These are phyloP conservation scores for Striga asiatica DNA, from an alignment of 257 asterid genomes.

Conservation along the genomic window DNA sequence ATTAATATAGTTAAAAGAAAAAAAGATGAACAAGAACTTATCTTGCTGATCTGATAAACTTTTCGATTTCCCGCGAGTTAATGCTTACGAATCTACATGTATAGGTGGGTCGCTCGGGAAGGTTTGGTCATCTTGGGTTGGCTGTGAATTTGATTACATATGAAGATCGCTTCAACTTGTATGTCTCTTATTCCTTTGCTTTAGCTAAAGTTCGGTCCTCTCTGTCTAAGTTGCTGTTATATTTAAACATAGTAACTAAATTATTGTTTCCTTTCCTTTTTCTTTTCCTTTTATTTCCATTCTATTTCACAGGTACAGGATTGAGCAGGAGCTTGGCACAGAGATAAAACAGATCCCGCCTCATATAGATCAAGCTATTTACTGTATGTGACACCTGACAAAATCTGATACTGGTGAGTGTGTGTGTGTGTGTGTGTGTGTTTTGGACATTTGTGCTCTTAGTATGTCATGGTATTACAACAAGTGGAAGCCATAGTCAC, in stretches of 20 bases:
- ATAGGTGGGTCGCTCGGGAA: slow-evolving; percentile 48
- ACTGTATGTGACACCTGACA: slow-evolving; percentile 37
- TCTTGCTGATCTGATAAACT: neutral
- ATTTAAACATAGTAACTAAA: neutral
- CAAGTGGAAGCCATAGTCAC: too few species aligned
- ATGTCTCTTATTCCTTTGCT: slow-evolving; percentile 8
- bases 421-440: neutral
- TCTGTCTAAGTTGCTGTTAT: neutral
- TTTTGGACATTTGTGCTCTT: too few species aligned
- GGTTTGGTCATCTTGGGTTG: slow-evolving; percentile 42
- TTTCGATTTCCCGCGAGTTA: neutral
- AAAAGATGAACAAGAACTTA: neutral
- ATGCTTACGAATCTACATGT: neutral
- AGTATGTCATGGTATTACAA: too few species aligned
- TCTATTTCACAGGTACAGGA: slow-evolving; percentile 42
- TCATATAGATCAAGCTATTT: slow-evolving; percentile 68
- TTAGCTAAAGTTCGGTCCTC: neutral
- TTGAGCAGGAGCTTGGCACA: slow-evolving; percentile 78
- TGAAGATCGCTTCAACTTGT: slow-evolving; percentile 41
- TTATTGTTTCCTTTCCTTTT: neutral
- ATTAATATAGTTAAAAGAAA: neutral
- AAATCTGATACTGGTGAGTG: slow-evolving; percentile 9
- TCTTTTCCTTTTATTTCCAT: neutral
- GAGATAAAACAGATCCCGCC: slow-evolving; percentile 85
- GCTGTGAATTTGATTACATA: slow-evolving; percentile 39